Base-by-base conservation (phyloP, 2,329 filamentous ascomycete species). In the Grosmannia clavigera region DNA sequence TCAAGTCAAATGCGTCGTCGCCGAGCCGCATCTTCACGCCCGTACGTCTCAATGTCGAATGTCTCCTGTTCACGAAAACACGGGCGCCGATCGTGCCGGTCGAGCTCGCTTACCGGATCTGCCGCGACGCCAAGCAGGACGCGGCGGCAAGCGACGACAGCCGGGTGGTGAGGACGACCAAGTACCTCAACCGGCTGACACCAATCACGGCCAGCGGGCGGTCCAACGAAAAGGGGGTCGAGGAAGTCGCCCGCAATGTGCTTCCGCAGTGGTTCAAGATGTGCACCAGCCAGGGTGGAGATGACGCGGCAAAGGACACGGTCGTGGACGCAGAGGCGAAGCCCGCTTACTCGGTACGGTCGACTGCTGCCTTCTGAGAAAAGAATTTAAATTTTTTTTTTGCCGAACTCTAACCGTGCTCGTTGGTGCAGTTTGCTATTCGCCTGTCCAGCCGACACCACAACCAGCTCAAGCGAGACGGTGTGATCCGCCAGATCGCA, bases 361-460 rank as follows among this genome's bases (percentile, higher is more conserved):
- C 40, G 11, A n/a, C 5, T 40, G n/a, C 11, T 25, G n/a, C 22
- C 14, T n/a, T 40, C n/a, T 43, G n/a, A n/a, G n/a, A n/a, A n/a
- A n/a, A n/a, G n/a, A n/a, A n/a, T n/a, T n/a, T n/a, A n/a, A n/a
- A n/a, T n/a, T 19, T 22, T 27, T 27, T 14, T 12, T 6, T 11
- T 35, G 25, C 25, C 7, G 22, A 16, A 51, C n/a, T 22, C 22
- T 12, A 38, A 14, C 33, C 10, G 33, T 54, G 2, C 3, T n/a
- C 11, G 58, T 33, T 56, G 12, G n/a, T 31, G 33, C 63, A 92
- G 88, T 94, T 90, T 72, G 89, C 88, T n/a, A 92, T 95, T 65
- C 83, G 89, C 53, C 83, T 86, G n/a, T 87, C 82, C 16, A 82
- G 90, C 63, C 84, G 89, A 60, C 89, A 88, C 67, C 85, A 92